Evolutionary conservation across 208 protist genomes (phyloP).

Genomic region (Kentomonas sorsogonicus): DNA sequence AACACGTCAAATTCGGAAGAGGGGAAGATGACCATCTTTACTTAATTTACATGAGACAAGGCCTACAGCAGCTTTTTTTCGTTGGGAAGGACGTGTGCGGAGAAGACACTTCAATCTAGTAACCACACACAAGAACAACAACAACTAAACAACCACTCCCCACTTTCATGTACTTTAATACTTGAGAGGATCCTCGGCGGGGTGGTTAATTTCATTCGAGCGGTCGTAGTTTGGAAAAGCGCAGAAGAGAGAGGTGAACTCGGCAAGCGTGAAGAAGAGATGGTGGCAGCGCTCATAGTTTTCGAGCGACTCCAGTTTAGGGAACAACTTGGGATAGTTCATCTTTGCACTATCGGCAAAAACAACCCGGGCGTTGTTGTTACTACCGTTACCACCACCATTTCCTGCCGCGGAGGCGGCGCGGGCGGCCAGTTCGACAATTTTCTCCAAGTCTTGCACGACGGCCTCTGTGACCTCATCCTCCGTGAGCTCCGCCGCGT

Average conservation of each 20-base stretch:
- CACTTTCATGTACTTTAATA: conserved; percentile 44
- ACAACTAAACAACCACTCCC: too few relatives aligned
- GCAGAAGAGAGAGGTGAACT: conserved; percentile 63
- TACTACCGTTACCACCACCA: too few relatives aligned
- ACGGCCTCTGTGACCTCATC: conserved; percentile 48
- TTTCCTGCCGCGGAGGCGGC: conserved; percentile 17
- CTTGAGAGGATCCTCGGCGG: conserved; percentile 66
- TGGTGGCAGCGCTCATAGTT: conserved; percentile 45
- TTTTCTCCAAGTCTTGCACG: conserved; percentile 34
- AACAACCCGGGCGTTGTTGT: too few relatives aligned
- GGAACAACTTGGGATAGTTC: conserved; percentile 63
- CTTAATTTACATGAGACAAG: too few relatives aligned
- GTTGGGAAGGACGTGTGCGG: too few relatives aligned
- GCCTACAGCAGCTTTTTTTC: too few relatives aligned
- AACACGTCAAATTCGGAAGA: too few relatives aligned
- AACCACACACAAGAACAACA: too few relatives aligned
- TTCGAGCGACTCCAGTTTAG: conserved; percentile 32
- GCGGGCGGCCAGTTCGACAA: conserved; percentile 36
- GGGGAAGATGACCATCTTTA: too few relatives aligned
- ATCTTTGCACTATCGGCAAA: conserved; percentile 73
- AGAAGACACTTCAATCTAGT: too few relatives aligned
- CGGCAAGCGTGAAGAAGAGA: conserved; percentile 49
- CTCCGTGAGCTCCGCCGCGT: conserved; percentile 27
- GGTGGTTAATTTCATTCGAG: conserved; percentile 68
- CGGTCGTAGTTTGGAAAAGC: conserved; percentile 42